Conservation (phyloP, 2,329 filamentous ascomycete genomes). For the Alternaria ethzedia region DNA sequence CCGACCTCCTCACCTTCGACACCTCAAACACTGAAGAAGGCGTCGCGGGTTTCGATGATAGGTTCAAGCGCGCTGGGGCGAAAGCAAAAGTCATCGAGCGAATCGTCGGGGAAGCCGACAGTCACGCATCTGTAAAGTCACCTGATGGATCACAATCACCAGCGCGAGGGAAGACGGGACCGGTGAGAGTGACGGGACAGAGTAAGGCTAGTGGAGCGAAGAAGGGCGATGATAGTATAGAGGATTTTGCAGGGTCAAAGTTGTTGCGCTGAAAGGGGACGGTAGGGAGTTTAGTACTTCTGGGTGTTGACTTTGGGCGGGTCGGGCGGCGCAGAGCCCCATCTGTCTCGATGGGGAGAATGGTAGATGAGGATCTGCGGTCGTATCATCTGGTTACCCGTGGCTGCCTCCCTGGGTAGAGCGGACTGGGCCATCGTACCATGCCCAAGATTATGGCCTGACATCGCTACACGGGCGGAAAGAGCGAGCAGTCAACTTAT, state of each 20-base stretch:
- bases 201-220: conserved; percentile 15
- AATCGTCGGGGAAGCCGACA: conserved; percentile 56
- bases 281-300: background rate
- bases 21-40: conserved; percentile 86
- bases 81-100: conserved; percentile 87
- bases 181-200: conserved; percentile 23
- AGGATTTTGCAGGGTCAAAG: conserved; percentile 42
- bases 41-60: conserved; percentile 89
- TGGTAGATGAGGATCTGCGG: background rate
- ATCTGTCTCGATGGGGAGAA: background rate
- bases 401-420: background rate
- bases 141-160: conserved; percentile 39
- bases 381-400: background rate
- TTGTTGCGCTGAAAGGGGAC: conserved; percentile 26
- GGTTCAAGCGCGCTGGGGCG: conserved; percentile 79
- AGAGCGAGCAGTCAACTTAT: no score
- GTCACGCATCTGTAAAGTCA: conserved; percentile 7
- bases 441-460: background rate
- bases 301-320: background rate
- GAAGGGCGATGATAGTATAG: conserved; percentile 40
- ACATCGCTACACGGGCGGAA: background rate
- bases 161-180: conserved; percentile 17
- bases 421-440: background rate
- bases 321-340: background rate
- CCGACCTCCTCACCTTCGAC: conserved; percentile 77